Conservation (phyloP, 352 stramenopile species). For the Plasmopara muralis region DNA sequence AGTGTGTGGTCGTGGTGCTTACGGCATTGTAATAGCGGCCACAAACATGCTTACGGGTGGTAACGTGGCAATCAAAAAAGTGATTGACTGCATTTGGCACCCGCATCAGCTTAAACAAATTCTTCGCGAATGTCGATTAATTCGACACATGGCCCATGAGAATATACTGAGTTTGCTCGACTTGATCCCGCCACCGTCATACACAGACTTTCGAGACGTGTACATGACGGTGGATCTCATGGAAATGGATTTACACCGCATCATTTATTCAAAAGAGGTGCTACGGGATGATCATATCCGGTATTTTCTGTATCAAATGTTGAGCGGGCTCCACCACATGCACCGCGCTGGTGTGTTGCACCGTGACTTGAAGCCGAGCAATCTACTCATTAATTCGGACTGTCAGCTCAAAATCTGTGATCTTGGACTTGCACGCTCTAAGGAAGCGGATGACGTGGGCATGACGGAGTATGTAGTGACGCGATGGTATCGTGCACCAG, state of each 20-base stretch:
- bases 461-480: slow-evolving; percentile 91
- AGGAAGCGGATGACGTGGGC: slow-evolving; percentile 79
- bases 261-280: slow-evolving; percentile 91
- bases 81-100: slow-evolving; percentile 88
- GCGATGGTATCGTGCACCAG: slow-evolving; percentile 82
- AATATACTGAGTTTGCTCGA: slow-evolving; percentile 83
- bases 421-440: slow-evolving; percentile 89
- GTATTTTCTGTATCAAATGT: slow-evolving; percentile 91
- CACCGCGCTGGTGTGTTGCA: slow-evolving; percentile 79
- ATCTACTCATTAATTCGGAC: slow-evolving; percentile 88
- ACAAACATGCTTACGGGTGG: slow-evolving; percentile 73
- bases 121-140: slow-evolving; percentile 74
- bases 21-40: slow-evolving; percentile 86
- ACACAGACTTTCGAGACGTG: slow-evolving; percentile 81
- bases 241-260: slow-evolving; percentile 90
- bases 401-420: slow-evolving; percentile 97
- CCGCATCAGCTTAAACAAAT: slow-evolving; percentile 87
- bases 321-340: slow-evolving; percentile 86
- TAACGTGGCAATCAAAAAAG: slow-evolving; percentile 89
- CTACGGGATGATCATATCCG: slow-evolving; percentile 90
- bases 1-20: slow-evolving; percentile 80
- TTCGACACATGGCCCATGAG: slow-evolving; percentile 82
- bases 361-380: slow-evolving; percentile 83
- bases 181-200: slow-evolving; percentile 76
- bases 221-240: slow-evolving; percentile 90